Base-by-base conservation (phyloP, 371 early-diverging fungal species). In the Dinochytrium kinnereticum region DNA sequence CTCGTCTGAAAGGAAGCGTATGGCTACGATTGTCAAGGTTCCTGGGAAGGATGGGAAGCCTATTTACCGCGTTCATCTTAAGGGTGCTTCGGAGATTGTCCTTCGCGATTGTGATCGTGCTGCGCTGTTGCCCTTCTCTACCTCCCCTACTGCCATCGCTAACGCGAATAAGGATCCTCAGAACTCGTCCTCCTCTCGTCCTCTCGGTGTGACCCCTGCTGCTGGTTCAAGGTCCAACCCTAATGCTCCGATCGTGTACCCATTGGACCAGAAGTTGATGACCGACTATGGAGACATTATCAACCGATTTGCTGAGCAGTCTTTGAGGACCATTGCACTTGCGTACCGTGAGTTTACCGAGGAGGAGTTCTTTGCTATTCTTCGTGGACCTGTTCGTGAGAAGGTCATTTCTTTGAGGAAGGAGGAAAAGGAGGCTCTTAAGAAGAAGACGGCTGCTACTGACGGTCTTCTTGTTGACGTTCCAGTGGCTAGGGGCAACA, bases 81-180 rank as follows among this genome's bases (percentile, higher is more conserved):
- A 96, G 82, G 97, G 96, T 26, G 97, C 95, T 1, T 88, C 92
- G 39, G 97, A 96, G 76, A 85, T 94, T 31, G 81, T 95, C 1
- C 76, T 95, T n/a, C 80, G 67, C 44, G 85, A 64, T 36, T 77
- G 77, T 39, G 68, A 70, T 44, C 77, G 77, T 15, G 67, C 59
- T 33, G 70, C 55, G 2, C 40, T 73, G 2, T 50, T 73, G 0
- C 74, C 77, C 15, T 73, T 70, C 71, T 40, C 34, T 28, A 40
- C 34, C 5, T 61, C 61, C 10, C 61, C 61, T 34, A 61, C 61
- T 7, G 61, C 61, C 34, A 36, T 61, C 36, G 36, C 80, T 88
- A 90, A 68, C 24, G 76, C 1, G 75, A 68, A 51, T 72, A 81
- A 33, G 64, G 13, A 51, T 57, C 39, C 21, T 33, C 19, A 30